Percentiles rank a stretch among this genome's conserved stretches.
These are phyloP conservation scores for Lentinula guzmanii DNA, from an alignment of 768 basidiomycete genomes.

Conservation along the genomic window DNA sequence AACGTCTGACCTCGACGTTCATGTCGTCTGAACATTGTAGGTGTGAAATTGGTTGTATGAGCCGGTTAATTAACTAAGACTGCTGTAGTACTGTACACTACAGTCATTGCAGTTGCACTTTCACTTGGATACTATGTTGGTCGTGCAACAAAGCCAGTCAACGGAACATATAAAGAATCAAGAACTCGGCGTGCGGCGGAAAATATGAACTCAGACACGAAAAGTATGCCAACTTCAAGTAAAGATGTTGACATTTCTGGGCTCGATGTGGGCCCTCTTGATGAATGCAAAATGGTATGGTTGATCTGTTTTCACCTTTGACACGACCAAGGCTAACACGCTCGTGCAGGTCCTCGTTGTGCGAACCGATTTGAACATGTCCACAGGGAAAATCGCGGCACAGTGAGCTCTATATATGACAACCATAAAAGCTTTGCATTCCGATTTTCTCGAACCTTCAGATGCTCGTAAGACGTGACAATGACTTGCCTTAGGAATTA, in stretches of 20 bases:
- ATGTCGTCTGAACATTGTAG: not conserved
- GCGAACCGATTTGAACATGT: conserved; percentile 27
- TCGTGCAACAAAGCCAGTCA: conserved; percentile 11
- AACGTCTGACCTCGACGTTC: conserved; percentile 5
- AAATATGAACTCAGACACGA: conserved; percentile 14
- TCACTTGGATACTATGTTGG: conserved; percentile 38
- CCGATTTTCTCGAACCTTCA: conserved; percentile 13
- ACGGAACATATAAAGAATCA: too few species aligned
- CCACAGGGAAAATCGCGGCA: conserved; percentile 38
- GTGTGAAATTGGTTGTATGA: not conserved
- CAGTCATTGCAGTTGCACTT: conserved; percentile 27
- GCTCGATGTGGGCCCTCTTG: conserved; percentile 26
- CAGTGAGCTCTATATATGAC: conserved; percentile 29
- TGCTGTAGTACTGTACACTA: conserved; percentile 14
- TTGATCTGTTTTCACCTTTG: not conserved
- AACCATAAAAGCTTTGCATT: not conserved
- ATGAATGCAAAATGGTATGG: conserved; percentile 55
- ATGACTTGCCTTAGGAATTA: not conserved
- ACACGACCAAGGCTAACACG: not conserved
- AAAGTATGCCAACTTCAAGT: conserved; percentile 9
- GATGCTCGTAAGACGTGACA: conserved; percentile 22
- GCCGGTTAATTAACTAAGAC: not conserved
- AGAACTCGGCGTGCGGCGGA: too few species aligned
- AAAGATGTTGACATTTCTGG: conserved; percentile 16
- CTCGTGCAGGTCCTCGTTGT: conserved; percentile 50